A percentile compares a stretch with the other conserved stretches of the same genome.
phyloP scores from a whole-genome alignment of 2,329 filamentous ascomycete genomes.

The Aspergillus sp. region DNA sequence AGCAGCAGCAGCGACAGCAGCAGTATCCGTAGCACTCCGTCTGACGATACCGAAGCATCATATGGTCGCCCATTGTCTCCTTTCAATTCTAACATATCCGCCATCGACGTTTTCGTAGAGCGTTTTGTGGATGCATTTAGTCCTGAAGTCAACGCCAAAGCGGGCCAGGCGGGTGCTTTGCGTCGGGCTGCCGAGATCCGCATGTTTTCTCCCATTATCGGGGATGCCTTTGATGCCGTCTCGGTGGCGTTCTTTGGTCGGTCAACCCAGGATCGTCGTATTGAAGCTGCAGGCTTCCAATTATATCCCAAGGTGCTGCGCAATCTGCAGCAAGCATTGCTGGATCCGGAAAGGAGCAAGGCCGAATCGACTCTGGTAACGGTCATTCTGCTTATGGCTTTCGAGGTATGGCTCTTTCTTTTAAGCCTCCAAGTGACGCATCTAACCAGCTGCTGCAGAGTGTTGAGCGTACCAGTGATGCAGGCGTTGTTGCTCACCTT shows the following conservation, averaged over 20 bases:
- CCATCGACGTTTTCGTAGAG: conserved; percentile 31
- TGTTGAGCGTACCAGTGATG: conserved; percentile 30
- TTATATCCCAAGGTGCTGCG: conserved; percentile 30
- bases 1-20: background rate
- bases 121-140: conserved; percentile 37
- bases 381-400: conserved; percentile 32
- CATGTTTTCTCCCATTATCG: conserved; percentile 34
- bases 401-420: conserved; percentile 21
- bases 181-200: conserved; percentile 32
- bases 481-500: conserved; percentile 27
- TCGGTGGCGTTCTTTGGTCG: conserved; percentile 35
- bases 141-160: conserved; percentile 28
- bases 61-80: background rate
- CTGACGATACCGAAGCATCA: conserved; percentile 10
- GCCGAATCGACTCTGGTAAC: conserved; percentile 34
- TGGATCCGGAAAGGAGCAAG: conserved; percentile 30
- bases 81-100: conserved; percentile 12
- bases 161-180: conserved; percentile 30
- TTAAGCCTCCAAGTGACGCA: background rate
- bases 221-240: conserved; percentile 32
- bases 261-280: conserved; percentile 25
- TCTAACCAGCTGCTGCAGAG: conserved; percentile 18
- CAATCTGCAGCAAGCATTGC: conserved; percentile 29
- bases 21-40: background rate
- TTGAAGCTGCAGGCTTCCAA: conserved; percentile 28